Conservation (phyloP, 2,329 filamentous ascomycete genomes). For the Fonsecaea multimorphosa region DNA sequence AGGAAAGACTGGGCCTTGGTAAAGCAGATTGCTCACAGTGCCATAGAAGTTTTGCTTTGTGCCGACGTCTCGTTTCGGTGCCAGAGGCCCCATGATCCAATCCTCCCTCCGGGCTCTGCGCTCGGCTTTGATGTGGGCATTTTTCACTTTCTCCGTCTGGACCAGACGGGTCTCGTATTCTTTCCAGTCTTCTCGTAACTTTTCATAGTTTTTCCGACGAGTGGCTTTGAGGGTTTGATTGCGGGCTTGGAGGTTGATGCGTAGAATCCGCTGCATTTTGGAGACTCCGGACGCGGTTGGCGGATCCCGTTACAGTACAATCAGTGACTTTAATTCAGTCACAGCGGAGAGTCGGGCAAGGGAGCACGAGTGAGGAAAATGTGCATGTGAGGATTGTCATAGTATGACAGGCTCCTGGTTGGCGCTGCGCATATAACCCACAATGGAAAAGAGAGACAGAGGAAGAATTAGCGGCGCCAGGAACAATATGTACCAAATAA, state of each 20-base stretch:
- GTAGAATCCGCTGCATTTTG: constrained; percentile 73
- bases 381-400: not conserved
- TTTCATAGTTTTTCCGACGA: constrained; percentile 53
- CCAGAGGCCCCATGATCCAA: constrained; percentile 77
- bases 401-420: not conserved
- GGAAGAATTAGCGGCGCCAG: not conserved
- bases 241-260: constrained; percentile 70
- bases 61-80: constrained; percentile 76
- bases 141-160: constrained; percentile 37
- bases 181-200: constrained; percentile 49
- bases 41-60: constrained; percentile 64
- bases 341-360: not conserved
- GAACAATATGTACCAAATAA: not conserved
- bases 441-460: not conserved
- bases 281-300: not conserved
- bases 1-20: constrained; percentile 50
- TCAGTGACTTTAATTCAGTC: not conserved
- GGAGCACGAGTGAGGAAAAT: not conserved
- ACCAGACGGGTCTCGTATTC: constrained; percentile 43
- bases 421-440: not conserved
- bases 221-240: constrained; percentile 64
- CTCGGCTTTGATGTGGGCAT: constrained; percentile 54
- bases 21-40: constrained; percentile 52
- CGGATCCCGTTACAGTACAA: not conserved
- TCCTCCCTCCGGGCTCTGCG: constrained; percentile 71